phyloP scores from a whole-genome alignment of 345 rosid genomes.

The Microcos paniculata region DNA sequence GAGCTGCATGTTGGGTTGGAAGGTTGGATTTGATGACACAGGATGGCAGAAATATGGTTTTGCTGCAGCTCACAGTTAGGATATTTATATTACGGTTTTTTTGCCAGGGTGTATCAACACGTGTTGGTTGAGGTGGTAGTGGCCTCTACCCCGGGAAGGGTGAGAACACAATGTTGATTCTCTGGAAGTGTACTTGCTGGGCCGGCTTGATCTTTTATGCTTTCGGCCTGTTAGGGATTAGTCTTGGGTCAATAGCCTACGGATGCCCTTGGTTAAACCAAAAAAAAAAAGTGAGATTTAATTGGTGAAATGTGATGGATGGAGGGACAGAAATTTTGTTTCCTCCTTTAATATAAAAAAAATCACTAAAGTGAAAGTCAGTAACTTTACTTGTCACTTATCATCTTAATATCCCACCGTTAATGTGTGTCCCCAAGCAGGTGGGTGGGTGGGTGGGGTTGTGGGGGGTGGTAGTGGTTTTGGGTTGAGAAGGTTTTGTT shows the following conservation, averaged over 20 bases:
- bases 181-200: too few relatives aligned
- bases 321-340: not conserved
- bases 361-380: not conserved
- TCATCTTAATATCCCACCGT: not conserved
- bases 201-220: too few relatives aligned
- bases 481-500: not conserved
- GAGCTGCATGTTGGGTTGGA: not conserved
- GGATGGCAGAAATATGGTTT: not conserved
- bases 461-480: not conserved
- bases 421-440: too few relatives aligned
- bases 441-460: not conserved
- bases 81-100: not conserved
- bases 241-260: too few relatives aligned
- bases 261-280: too few relatives aligned
- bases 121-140: too few relatives aligned
- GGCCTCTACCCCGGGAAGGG: too few relatives aligned
- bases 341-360: not conserved
- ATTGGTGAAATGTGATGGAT: not conserved
- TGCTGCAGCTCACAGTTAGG: not conserved
- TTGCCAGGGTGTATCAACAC: too few relatives aligned
- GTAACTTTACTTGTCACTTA: not conserved
- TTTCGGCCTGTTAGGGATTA: too few relatives aligned
- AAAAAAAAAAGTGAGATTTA: not conserved
- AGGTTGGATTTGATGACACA: not conserved
- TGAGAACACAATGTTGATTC: too few relatives aligned